These are phyloP conservation scores for Solanum hybrid DNA, from an alignment of 305 asterid genomes.

Conservation along the genomic window DNA sequence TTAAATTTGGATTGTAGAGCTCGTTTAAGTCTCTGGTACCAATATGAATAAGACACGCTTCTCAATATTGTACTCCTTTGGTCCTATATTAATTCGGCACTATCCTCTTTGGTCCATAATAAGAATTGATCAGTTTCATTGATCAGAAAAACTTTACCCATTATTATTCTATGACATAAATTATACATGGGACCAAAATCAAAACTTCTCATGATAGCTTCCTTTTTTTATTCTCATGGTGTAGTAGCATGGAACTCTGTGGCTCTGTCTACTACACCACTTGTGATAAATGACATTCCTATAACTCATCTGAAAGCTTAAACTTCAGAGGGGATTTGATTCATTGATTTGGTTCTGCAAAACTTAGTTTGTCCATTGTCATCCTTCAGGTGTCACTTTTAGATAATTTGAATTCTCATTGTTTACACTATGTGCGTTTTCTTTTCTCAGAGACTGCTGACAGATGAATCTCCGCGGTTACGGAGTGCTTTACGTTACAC, in stretches of 20 bases:
- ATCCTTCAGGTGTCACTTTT: neutral
- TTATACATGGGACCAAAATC: neutral
- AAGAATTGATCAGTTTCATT: neutral
- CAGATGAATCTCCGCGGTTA: conserved; percentile 93
- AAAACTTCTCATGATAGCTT: neutral
- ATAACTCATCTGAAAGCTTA: neutral
- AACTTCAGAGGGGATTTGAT: neutral
- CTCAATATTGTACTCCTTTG: neutral
- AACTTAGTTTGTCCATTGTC: neutral
- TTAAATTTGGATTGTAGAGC: neutral
- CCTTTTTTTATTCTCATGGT: neutral
- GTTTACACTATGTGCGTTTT: neutral
- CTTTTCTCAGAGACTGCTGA: conserved; percentile 66
- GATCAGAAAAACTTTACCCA: neutral
- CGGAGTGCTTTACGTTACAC: conserved; percentile 86
- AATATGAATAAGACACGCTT: neutral
- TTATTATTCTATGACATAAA: neutral
- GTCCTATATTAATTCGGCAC: neutral
- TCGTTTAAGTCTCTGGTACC: neutral
- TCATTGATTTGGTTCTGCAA: neutral
- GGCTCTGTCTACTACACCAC: neutral
- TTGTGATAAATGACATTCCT: neutral
- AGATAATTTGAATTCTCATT: neutral
- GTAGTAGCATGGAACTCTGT: neutral
- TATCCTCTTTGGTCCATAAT: neutral